Base-by-base conservation (phyloP, 139 green algal species). In the Chlorella sp. region DNA sequence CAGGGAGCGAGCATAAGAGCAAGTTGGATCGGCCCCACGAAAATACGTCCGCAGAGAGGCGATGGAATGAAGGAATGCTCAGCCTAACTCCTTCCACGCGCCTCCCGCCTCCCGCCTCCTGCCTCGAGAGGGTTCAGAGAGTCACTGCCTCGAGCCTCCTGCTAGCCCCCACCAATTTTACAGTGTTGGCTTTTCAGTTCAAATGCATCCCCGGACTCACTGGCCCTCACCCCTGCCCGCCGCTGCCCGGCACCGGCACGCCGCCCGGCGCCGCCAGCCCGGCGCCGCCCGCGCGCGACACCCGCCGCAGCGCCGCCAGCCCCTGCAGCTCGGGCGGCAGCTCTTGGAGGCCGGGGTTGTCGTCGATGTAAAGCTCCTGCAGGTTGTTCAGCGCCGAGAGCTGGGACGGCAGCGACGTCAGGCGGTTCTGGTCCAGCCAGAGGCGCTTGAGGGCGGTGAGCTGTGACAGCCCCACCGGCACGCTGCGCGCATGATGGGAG, bases 291-390 rank as follows among this genome's bases (percentile, higher is more conserved):
- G n/a, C n/a, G n/a, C n/a, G n/a, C n/a, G n/a, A 68, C 62, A 74
- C 21, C 40, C 64, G 51, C 17, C 61, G 60, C 62, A 74, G 40
- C 25, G 36, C 69, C 12, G 67, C 61, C 38, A 74, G 66, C 50
- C 64, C 50, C 27, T 51, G 45, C 43, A 77, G 45, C 43, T 71
- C 60, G 7, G 72, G 45, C 3, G 72, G 72, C 45, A 77, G 59
- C 41, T 77, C 23, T 2, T 25, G 1, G 21, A 12, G 2, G 8
- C 21, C 5, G 0, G 43, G 56, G 58, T 79, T 84, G 25, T 84
- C 51, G 19, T 84, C 79, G 5, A 84, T n/a, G 66, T 84, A 84
- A 1, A 84, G 33, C 63, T 84, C 72, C 60, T 77, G 69, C 33
- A 84, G 71, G 36, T 70, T 68, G 38, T 50, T 84, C 0, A 80